A percentile compares a stretch with the other conserved stretches of the same genome.
phyloP scores from a whole-genome alignment of 148 eudicot genomes.

The Nepenthes mirabilis region DNA sequence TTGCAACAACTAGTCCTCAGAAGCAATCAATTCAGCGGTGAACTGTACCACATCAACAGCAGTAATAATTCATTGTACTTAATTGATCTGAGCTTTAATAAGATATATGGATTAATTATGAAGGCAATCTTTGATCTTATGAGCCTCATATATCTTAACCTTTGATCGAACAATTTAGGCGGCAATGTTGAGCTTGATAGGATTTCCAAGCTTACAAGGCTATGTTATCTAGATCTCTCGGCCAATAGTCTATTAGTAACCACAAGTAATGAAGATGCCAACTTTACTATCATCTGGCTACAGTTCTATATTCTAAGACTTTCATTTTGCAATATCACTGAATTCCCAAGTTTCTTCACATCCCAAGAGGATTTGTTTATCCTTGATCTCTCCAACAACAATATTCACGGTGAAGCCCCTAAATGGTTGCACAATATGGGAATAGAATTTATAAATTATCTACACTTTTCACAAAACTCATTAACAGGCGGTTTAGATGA shows the following conservation, averaged over 20 bases:
- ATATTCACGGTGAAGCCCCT: slow-evolving; percentile 4
- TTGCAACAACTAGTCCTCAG: neutral
- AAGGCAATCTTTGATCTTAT: slow-evolving; percentile 2
- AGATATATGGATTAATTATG: slow-evolving; percentile 3
- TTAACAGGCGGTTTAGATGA: slow-evolving; percentile 4
- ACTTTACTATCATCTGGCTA: neutral
- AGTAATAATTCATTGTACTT: neutral
- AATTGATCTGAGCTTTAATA: neutral
- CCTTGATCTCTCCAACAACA: slow-evolving; percentile 12
- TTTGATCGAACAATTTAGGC: slow-evolving; percentile 11
- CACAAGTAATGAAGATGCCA: no score
- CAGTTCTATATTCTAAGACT: neutral
- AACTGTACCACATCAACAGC: neutral
- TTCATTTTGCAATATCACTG: slow-evolving; percentile 13
- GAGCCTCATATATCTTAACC: neutral
- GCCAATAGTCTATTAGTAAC: neutral
- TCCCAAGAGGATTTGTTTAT: neutral
- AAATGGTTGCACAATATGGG: no score
- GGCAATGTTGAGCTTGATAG: slow-evolving; percentile 6
- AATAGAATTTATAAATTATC: neutral
- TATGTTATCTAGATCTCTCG: slow-evolving; percentile 2
- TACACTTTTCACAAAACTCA: slow-evolving; percentile 20
- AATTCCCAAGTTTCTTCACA: slow-evolving; percentile 8
- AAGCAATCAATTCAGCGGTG: neutral
- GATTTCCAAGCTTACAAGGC: slow-evolving; percentile 5